A percentile compares a stretch with the other conserved stretches of the same genome.
These are phyloP conservation scores for Artemisia argyi DNA, from an alignment of 129 eudicot genomes.

Conservation along the genomic window DNA sequence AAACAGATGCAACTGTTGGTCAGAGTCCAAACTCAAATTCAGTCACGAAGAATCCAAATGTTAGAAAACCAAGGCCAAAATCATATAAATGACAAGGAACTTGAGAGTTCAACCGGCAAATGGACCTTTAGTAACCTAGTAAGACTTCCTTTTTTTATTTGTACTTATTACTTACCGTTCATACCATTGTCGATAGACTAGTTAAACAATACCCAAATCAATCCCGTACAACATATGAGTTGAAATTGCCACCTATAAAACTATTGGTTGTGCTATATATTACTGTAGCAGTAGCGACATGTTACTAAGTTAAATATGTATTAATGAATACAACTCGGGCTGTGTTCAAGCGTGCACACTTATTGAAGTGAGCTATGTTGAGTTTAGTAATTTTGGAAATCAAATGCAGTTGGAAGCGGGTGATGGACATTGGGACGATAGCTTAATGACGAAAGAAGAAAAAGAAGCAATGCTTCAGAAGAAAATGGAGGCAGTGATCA, in stretches of 20 bases:
- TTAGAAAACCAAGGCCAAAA: constrained; percentile 71
- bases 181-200: background rate
- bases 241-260: no score
- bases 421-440: constrained; percentile 85
- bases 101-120: constrained; percentile 65
- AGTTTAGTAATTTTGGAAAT: background rate
- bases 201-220: no score
- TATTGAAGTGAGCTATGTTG: background rate
- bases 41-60: constrained; percentile 86
- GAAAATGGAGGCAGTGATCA: constrained; percentile 79
- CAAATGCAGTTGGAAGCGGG: constrained; percentile 28
- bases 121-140: constrained; percentile 52
- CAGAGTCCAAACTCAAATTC: constrained; percentile 92
- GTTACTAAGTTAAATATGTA: no score
- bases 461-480: constrained; percentile 63
- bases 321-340: no score
- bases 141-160: constrained; percentile 3
- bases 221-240: no score
- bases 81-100: constrained; percentile 53
- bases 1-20: constrained; percentile 92
- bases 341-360: background rate
- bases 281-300: no score
- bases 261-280: no score
- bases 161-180: background rate
- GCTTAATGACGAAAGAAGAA: constrained; percentile 89